A percentile compares a stretch with the other conserved stretches of the same genome.
These are phyloP conservation scores for Coemansia interrupta DNA, from an alignment of 192 early-diverging fungal genomes.

Conservation along the genomic window DNA sequence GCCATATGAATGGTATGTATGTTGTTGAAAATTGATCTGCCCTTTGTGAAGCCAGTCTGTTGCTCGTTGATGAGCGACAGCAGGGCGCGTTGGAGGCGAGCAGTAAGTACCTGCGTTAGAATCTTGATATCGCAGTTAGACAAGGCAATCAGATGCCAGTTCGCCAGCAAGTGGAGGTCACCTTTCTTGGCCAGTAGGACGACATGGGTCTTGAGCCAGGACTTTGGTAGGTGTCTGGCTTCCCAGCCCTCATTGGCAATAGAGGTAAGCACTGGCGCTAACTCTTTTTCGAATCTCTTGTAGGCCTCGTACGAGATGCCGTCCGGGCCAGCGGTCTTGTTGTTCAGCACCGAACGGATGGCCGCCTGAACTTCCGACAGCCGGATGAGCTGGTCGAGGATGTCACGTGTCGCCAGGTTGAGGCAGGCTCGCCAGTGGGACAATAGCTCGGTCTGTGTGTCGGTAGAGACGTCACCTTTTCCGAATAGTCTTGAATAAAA, in stretches of 20 bases:
- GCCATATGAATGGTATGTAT: not conserved
- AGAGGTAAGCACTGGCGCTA: not conserved
- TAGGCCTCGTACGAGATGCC: slow-evolving; percentile 9
- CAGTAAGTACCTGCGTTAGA: not conserved
- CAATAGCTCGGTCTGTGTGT: not conserved
- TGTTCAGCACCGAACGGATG: not conserved
- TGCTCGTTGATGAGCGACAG: not conserved
- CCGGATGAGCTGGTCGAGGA: not conserved
- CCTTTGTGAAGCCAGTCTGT: not conserved
- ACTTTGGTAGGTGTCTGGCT: not conserved
- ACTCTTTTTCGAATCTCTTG: not conserved
- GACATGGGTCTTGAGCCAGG: no score
- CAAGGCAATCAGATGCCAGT: no score
- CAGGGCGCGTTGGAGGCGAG: not conserved
- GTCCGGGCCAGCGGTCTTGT: slow-evolving; percentile 10
- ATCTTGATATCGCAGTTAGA: no score
- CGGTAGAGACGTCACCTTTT: no score
- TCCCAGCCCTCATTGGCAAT: slow-evolving; percentile 6
- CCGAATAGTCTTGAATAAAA: no score
- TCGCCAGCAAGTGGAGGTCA: no score
- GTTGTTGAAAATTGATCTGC: not conserved
- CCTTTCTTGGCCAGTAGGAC: no score
- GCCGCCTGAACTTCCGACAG: not conserved
- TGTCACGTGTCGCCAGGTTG: not conserved
- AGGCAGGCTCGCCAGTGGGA: not conserved